Conservation (phyloP, 225 moss, liverwort and hornwort genomes). For the Straminergon stramineum region DNA sequence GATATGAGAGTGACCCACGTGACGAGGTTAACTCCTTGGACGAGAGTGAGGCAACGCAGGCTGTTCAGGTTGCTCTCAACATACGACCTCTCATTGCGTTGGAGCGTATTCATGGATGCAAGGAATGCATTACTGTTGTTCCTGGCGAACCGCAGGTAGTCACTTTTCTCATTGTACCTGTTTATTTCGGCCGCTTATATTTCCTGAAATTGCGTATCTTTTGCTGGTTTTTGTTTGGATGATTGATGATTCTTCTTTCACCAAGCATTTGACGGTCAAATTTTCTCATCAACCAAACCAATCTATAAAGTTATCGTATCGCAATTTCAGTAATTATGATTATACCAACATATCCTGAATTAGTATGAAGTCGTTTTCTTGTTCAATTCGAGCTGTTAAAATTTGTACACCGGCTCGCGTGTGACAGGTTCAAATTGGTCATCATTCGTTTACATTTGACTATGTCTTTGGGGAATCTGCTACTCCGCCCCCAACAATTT, state of each 20-base stretch:
- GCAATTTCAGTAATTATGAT: not conserved
- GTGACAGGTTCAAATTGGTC: constrained; percentile 85
- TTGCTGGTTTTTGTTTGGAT: not conserved
- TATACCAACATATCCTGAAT: not conserved
- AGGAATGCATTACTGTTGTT: constrained; percentile 77
- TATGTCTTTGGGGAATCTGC: constrained; percentile 80
- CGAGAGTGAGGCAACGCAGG: constrained; percentile 68
- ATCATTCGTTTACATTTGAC: constrained; percentile 93
- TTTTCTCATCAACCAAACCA: not conserved
- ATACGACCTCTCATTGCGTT: constrained; percentile 77
- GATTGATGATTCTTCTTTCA: not conserved
- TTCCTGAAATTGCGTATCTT: not conserved
- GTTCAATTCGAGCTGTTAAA: not conserved
- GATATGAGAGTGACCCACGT: constrained; percentile 14
- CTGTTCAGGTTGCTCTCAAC: constrained; percentile 79
- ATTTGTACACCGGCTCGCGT: not conserved
- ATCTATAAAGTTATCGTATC: not conserved
- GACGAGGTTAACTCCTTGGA: constrained; percentile 9
- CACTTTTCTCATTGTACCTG: not conserved
- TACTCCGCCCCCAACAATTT: constrained; percentile 55
- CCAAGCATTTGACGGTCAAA: not conserved
- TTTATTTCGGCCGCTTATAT: not conserved
- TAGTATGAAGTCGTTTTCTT: not conserved
- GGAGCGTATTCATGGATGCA: constrained; percentile 86
- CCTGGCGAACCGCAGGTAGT: constrained; percentile 77